A percentile compares a stretch with the other conserved stretches of the same genome.
Evolutionary conservation across 2,329 filamentous ascomycete species (phyloP).

Genomic region (Stagonosporopsis tanaceti): DNA sequence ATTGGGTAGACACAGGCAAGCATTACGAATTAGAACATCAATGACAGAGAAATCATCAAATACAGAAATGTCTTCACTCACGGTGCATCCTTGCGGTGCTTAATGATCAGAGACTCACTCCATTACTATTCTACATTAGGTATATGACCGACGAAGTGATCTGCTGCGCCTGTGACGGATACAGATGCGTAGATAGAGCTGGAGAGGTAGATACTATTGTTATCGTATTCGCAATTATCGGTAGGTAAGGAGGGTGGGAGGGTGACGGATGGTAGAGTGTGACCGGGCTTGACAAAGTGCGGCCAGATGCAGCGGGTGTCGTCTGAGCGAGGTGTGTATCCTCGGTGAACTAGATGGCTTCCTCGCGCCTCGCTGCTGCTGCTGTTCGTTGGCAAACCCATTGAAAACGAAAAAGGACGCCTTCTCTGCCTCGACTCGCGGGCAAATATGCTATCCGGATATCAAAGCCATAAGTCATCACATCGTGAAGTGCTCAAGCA

Average conservation of each 20-base stretch:
- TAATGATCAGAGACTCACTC: slow-evolving; percentile 9
- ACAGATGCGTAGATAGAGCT: slow-evolving; percentile 15
- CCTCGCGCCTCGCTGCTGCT: slow-evolving; percentile 7
- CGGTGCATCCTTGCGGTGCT: background rate
- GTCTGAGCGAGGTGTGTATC: background rate
- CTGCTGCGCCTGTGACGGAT: slow-evolving; percentile 9
- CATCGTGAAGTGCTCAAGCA: slow-evolving; percentile 52
- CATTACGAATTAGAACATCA: background rate
- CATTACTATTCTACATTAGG: slow-evolving; percentile 26
- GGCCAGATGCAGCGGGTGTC: slow-evolving; percentile 7
- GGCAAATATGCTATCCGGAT: slow-evolving; percentile 48
- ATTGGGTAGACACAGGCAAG: slow-evolving; percentile 7
- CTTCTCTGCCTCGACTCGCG: slow-evolving; percentile 38
- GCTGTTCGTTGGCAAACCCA: slow-evolving; percentile 22
- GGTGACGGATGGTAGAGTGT: slow-evolving; percentile 22
- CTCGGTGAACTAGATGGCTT: background rate
- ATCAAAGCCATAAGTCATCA: slow-evolving; percentile 54
- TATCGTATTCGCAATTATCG: slow-evolving; percentile 22
- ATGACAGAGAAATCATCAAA: background rate
- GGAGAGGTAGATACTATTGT: slow-evolving; percentile 14
- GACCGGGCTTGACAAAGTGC: slow-evolving; percentile 17
- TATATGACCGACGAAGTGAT: slow-evolving; percentile 27
- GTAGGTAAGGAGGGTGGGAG: slow-evolving; percentile 21
- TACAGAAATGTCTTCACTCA: background rate
- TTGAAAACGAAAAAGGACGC: slow-evolving; percentile 35